Conservation (phyloP, 805 yeast species). For the Zygoascus flipseniorum region DNA sequence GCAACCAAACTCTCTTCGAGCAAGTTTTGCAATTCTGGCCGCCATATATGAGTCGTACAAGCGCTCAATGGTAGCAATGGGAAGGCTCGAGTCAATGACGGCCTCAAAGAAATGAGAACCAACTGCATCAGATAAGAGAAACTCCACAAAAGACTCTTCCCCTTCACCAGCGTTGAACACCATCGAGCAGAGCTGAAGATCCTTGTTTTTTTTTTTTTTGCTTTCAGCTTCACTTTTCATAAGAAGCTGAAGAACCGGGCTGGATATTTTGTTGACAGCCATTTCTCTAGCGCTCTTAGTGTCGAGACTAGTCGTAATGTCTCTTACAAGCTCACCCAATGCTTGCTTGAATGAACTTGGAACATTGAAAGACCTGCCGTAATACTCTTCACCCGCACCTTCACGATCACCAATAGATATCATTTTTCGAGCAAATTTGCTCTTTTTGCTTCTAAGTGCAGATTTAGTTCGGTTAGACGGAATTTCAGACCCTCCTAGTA, state of each 20-base stretch:
- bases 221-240: slow-evolving; percentile 63
- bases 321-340: slow-evolving; percentile 41
- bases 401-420: slow-evolving; percentile 63
- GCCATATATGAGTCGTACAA: slow-evolving; percentile 64
- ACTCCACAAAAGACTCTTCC: slow-evolving; percentile 61
- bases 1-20: slow-evolving; percentile 76
- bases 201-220: slow-evolving; percentile 41
- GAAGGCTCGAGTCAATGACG: slow-evolving; percentile 49
- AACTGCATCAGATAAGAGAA: slow-evolving; percentile 75
- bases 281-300: slow-evolving; percentile 54
- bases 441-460: slow-evolving; percentile 70
- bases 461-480: slow-evolving; percentile 63
- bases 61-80: slow-evolving; percentile 62
- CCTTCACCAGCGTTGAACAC: slow-evolving; percentile 48
- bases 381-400: slow-evolving; percentile 43
- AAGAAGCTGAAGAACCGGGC: slow-evolving; percentile 77
- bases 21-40: slow-evolving; percentile 62
- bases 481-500: slow-evolving; percentile 67
- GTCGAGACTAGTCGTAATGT: slow-evolving; percentile 26
- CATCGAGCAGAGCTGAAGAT: slow-evolving; percentile 36
- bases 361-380: slow-evolving; percentile 54
- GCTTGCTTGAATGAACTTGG: slow-evolving; percentile 62
- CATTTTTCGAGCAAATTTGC: slow-evolving; percentile 84
- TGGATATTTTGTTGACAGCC: slow-evolving; percentile 71
- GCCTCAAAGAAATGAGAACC: slow-evolving; percentile 89